Conservation (phyloP, 2,329 filamentous ascomycete genomes). For the Massarina eburnea region DNA sequence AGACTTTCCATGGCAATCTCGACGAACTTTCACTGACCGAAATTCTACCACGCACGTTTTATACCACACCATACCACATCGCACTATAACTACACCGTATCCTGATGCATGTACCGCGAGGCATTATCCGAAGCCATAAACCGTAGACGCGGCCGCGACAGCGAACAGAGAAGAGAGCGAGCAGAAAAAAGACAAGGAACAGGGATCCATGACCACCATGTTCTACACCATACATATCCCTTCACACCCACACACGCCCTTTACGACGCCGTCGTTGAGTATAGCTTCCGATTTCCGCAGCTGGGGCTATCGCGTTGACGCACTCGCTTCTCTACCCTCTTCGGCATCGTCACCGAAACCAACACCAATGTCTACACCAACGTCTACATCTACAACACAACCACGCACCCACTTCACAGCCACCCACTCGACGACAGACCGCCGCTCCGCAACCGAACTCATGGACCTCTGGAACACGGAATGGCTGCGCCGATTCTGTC, state of each 20-base stretch:
- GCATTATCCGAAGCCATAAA: too few species aligned
- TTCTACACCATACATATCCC: not conserved
- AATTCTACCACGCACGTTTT: too few species aligned
- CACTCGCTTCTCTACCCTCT: not conserved
- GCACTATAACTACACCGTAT: too few species aligned
- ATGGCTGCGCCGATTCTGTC: not conserved
- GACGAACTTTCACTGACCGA: too few species aligned
- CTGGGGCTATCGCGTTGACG: conserved; percentile 3
- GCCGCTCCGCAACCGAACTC: not conserved
- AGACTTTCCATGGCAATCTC: too few species aligned
- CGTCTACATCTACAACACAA: too few species aligned
- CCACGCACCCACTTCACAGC: not conserved
- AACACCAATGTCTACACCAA: not conserved
- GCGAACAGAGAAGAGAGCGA: too few species aligned
- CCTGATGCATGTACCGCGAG: too few species aligned
- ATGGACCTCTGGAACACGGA: conserved; percentile 1
- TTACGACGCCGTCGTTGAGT: not conserved
- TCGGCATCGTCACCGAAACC: not conserved
- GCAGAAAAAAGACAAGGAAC: too few species aligned
- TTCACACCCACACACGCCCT: not conserved
- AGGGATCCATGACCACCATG: too few species aligned
- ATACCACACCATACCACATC: too few species aligned
- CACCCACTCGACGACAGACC: not conserved
- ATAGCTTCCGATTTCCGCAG: conserved; percentile 1
- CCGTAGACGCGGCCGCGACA: too few species aligned